These are phyloP conservation scores for Colletotrichum tropicicola DNA, from an alignment of 2,329 filamentous ascomycete species.

Conservation along the genomic window DNA sequence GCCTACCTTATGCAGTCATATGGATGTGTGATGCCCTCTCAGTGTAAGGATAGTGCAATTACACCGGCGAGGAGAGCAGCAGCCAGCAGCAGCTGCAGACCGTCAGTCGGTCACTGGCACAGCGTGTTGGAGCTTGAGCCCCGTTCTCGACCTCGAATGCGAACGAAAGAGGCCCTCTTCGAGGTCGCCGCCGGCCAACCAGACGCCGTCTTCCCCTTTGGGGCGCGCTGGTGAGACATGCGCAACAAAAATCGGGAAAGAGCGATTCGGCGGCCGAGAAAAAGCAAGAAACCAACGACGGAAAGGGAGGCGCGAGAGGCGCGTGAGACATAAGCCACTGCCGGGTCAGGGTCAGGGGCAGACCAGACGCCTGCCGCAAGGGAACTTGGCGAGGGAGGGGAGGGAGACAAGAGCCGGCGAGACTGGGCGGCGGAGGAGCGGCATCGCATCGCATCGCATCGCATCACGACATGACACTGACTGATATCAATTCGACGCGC, in stretches of 20 bases:
- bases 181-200: constrained; percentile 13
- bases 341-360: too few species aligned
- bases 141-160: constrained; percentile 27
- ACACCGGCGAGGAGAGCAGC: background rate
- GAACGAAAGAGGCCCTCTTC: constrained; percentile 16
- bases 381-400: background rate
- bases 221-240: constrained; percentile 25
- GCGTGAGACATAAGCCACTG: constrained; percentile 24
- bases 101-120: background rate
- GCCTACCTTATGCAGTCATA: constrained; percentile 9
- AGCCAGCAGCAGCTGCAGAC: background rate
- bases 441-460: too few species aligned
- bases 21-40: constrained; percentile 5
- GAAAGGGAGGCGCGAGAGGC: constrained; percentile 27
- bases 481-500: background rate
- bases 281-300: constrained; percentile 24
- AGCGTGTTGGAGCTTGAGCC: background rate
- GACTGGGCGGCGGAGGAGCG: background rate
- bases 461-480: background rate
- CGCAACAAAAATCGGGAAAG: constrained; percentile 1
- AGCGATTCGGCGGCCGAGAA: constrained; percentile 21
- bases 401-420: background rate
- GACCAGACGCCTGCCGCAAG: constrained; percentile 12
- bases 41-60: background rate
- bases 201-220: constrained; percentile 1